Evolutionary conservation across 768 basidiomycete genomes (phyloP).

Genomic region (Mycena indigotica): DNA sequence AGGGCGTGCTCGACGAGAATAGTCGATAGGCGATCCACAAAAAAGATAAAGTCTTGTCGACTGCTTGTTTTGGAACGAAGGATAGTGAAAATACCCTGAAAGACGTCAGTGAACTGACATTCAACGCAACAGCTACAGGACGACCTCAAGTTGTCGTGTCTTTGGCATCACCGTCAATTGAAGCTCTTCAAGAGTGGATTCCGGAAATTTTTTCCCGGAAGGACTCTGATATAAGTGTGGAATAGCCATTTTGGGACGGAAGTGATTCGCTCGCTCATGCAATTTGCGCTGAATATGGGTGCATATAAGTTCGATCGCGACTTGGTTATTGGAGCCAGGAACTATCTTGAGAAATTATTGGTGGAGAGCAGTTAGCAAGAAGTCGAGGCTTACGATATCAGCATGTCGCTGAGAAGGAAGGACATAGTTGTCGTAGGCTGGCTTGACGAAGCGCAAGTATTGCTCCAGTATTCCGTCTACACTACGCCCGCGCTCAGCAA

Average conservation of each 20-base stretch:
- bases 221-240: conserved; percentile 42
- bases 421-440: conserved; percentile 92
- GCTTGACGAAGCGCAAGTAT: conserved; percentile 94
- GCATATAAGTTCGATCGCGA: conserved; percentile 91
- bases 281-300: conserved; percentile 88
- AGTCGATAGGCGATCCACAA: conserved; percentile 83
- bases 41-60: conserved; percentile 91
- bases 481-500: conserved; percentile 82
- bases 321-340: conserved; percentile 86
- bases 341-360: conserved; percentile 66
- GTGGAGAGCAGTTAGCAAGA: not conserved
- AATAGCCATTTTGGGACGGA: conserved; percentile 74
- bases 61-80: conserved; percentile 71
- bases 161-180: conserved; percentile 70
- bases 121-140: conserved; percentile 9
- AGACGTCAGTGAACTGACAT: not conserved
- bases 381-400: conserved; percentile 66
- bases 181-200: conserved; percentile 44
- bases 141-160: conserved; percentile 79
- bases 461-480: conserved; percentile 72
- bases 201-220: conserved; percentile 39
- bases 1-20: conserved; percentile 83
- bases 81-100: conserved; percentile 89
- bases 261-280: conserved; percentile 70
- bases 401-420: conserved; percentile 84